Evolutionary conservation across 768 basidiomycete genomes (phyloP).

Genomic region (Trametes cingulata): DNA sequence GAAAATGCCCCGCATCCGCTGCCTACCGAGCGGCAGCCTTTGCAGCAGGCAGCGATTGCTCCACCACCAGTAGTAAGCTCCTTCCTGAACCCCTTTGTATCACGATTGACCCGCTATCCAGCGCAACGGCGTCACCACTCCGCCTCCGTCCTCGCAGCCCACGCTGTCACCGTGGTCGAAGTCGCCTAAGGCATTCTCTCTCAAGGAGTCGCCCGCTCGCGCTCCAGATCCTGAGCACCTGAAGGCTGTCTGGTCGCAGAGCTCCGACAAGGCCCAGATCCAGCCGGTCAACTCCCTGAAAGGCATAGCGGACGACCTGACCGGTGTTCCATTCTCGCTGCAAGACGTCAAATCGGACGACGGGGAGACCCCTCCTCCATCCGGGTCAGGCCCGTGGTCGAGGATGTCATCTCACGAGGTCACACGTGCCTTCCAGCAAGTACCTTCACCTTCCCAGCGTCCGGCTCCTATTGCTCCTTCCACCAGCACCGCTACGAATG

Average conservation of each 20-base stretch:
- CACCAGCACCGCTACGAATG: slow-evolving; percentile 16
- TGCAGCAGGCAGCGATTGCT: background rate
- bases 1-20: background rate
- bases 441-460: slow-evolving; percentile 58
- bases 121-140: slow-evolving; percentile 9
- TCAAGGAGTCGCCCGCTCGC: slow-evolving; percentile 70
- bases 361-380: slow-evolving; percentile 75
- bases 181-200: slow-evolving; percentile 51
- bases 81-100: background rate
- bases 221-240: slow-evolving; percentile 80
- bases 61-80: background rate
- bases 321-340: slow-evolving; percentile 74
- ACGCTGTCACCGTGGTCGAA: slow-evolving; percentile 55
- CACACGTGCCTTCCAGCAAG: slow-evolving; percentile 84
- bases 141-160: slow-evolving; percentile 16
- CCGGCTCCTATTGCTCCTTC: slow-evolving; percentile 36
- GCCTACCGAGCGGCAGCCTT: background rate
- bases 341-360: slow-evolving; percentile 89
- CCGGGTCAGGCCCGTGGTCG: slow-evolving; percentile 54
- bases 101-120: background rate
- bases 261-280: slow-evolving; percentile 66
- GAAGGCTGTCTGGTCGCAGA: slow-evolving; percentile 83
- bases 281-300: slow-evolving; percentile 79
- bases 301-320: slow-evolving; percentile 81
- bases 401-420: slow-evolving; percentile 83